Conservation (phyloP, 2,329 filamentous ascomycete species). For the Tolypocladium pustulatum region DNA sequence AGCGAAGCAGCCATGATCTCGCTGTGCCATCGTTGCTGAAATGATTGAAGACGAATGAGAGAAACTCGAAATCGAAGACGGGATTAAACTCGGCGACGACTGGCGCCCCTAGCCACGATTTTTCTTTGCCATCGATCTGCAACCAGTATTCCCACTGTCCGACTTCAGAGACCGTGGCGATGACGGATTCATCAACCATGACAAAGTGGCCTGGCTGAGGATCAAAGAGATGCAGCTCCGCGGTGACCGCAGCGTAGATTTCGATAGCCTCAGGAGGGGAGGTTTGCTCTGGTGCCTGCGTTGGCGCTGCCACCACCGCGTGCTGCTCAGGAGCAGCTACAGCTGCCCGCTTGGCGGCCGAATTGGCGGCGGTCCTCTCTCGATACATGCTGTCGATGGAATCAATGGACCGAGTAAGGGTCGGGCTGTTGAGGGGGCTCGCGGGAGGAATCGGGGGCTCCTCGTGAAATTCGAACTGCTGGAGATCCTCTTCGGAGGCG, state of each 20-base stretch:
- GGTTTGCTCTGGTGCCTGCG: slow-evolving; percentile 1
- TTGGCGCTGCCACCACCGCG: slow-evolving; percentile 20
- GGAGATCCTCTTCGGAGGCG: slow-evolving; percentile 71
- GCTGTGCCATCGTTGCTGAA: slow-evolving; percentile 81
- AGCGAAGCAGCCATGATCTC: slow-evolving; percentile 90
- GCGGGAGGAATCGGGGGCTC: slow-evolving; percentile 54
- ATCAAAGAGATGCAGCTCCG: slow-evolving; percentile 89
- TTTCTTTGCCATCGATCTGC: slow-evolving; percentile 65
- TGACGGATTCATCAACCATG: slow-evolving; percentile 63
- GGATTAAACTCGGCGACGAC: slow-evolving; percentile 90
- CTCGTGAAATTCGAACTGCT: slow-evolving; percentile 69
- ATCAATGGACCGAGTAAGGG: slow-evolving; percentile 42
- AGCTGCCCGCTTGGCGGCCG: slow-evolving; percentile 31
- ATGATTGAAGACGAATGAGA: slow-evolving; percentile 99
- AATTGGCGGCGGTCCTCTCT: slow-evolving; percentile 36
- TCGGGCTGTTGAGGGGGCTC: slow-evolving; percentile 51
- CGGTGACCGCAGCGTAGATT: slow-evolving; percentile 62
- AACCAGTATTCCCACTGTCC: slow-evolving; percentile 95
- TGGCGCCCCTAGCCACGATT: slow-evolving; percentile 77
- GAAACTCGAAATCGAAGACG: slow-evolving; percentile 96
- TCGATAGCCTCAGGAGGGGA: slow-evolving; percentile 56
- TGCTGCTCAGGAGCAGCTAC: slow-evolving; percentile 19
- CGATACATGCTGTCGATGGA: slow-evolving; percentile 46
- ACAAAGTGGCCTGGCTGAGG: slow-evolving; percentile 80
- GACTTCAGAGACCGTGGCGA: slow-evolving; percentile 72